Base-by-base conservation (phyloP, 2,329 filamentous ascomycete species). In the Alternaria infectoria region DNA sequence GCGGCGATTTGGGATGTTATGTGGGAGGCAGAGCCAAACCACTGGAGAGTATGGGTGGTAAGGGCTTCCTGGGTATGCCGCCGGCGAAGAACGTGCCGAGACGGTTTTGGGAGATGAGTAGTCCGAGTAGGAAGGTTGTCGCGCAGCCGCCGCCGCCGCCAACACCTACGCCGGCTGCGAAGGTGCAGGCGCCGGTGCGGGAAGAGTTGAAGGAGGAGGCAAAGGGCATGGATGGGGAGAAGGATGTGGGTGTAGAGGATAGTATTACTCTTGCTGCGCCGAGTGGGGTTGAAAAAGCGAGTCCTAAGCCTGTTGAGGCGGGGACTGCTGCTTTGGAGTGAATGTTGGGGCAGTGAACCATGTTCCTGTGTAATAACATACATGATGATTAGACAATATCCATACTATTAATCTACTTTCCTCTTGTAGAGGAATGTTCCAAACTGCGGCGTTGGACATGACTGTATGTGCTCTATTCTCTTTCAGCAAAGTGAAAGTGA, bases 1-100 rank as follows among this genome's bases (percentile, higher is more conserved):
- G 93, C 77, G 85, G 85, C 28, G 84, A 96, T 69, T 80, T 97
- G 28, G 93, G 92, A 6, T 92, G 90, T 15, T 99, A 94, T 87
- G 90, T 95, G 5, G 95, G 95, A 0, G 87, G 85, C 68, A 73
- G 75, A 71, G 79, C 72, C 9, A 75, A 73, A 19, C 71, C 71
- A 25, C 67, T 78, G 17, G 68, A 73, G 55, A 74, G 67, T 26
- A 70, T 70, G 68, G 72, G 69, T 7, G 73, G 71, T 0, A 76
- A 74, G 28, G 74, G 75, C 0, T 75, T 76, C 19, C 25, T 74
- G 85, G 83, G 67, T 83, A 83, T 76, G 83, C 80, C 70, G 88
- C 92, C 82, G 0, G 92, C 91, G 9, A 85, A 85, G 43, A 94
- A 93, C 7, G 94, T 97, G 23, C 95, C 93, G 0, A 89, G 88